Percentiles rank a stretch among this genome's conserved stretches.
Evolutionary conservation across 352 stramenopile species (phyloP).

Genomic region (Hyaloperonospora brassicae): DNA sequence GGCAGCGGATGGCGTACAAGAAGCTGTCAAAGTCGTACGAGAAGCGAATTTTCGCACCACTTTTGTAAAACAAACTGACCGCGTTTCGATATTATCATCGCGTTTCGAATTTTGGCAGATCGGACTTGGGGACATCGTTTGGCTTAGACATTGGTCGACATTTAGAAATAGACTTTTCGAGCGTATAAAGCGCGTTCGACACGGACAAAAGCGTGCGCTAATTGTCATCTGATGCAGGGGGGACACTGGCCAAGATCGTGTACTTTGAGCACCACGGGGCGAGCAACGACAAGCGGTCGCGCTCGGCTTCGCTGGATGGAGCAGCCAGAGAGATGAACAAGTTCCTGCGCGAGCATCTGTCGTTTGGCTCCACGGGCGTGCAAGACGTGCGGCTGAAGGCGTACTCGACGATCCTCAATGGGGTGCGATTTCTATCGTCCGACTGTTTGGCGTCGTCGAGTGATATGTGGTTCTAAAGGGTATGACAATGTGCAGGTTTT

Average conservation of each 20-base stretch:
- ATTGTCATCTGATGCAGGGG: slow-evolving; percentile 39
- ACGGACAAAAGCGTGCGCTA: background rate
- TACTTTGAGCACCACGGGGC: slow-evolving; percentile 87
- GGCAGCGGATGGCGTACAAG: slow-evolving; percentile 70
- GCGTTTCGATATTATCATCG: background rate
- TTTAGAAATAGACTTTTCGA: background rate
- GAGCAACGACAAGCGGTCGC: slow-evolving; percentile 39
- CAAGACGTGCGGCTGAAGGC: slow-evolving; percentile 86
- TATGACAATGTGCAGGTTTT: slow-evolving; percentile 57
- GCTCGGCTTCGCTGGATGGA: slow-evolving; percentile 68
- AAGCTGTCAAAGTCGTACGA: slow-evolving; percentile 77
- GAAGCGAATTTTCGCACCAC: background rate
- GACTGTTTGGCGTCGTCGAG: background rate
- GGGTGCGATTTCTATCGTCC: slow-evolving; percentile 30
- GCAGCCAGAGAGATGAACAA: slow-evolving; percentile 77
- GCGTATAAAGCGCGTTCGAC: no score
- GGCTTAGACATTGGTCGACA: slow-evolving; percentile 71
- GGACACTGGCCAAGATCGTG: slow-evolving; percentile 92
- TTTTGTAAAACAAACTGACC: background rate
- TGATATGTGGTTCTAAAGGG: background rate
- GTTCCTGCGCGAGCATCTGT: slow-evolving; percentile 76
- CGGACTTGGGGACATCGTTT: slow-evolving; percentile 78
- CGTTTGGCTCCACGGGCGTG: slow-evolving; percentile 74
- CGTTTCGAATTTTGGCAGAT: slow-evolving; percentile 29
- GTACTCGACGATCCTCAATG: slow-evolving; percentile 83